Evolutionary conservation across 352 stramenopile species (phyloP).

Genomic region (Pythium guiyangense): DNA sequence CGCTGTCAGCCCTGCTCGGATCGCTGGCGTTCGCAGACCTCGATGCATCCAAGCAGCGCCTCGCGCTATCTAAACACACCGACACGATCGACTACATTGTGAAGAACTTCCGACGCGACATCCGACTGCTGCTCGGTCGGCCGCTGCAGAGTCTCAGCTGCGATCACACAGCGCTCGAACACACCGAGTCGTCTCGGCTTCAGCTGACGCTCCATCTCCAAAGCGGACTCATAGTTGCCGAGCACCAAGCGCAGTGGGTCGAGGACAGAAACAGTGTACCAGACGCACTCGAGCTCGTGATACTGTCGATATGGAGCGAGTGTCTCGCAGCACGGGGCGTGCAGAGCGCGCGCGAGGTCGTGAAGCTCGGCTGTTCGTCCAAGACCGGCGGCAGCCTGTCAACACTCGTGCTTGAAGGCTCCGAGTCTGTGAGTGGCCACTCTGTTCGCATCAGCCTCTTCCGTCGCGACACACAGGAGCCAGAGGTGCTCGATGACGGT

Average conservation of each 20-base stretch:
- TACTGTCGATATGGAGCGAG: conserved; percentile 9
- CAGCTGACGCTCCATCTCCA: conserved; percentile 7
- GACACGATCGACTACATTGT: conserved; percentile 31
- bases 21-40: conserved; percentile 14
- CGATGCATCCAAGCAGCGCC: conserved; percentile 31
- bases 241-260: background rate
- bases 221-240: conserved; percentile 1
- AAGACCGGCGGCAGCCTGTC: background rate
- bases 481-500: conserved; percentile 9
- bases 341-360: background rate
- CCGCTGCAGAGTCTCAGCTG: conserved; percentile 9
- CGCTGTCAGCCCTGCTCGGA: conserved; percentile 20
- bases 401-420: conserved; percentile 1
- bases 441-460: conserved; percentile 6
- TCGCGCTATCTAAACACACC: conserved; percentile 23
- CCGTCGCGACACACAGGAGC: background rate
- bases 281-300: conserved; percentile 6
- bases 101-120: conserved; percentile 15
- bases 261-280: too few relatives aligned
- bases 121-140: conserved; percentile 22
- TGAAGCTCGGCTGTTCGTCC: conserved; percentile 3
- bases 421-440: background rate
- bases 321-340: conserved; percentile 5
- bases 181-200: background rate
- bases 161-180: background rate